Percentiles rank a stretch among this genome's conserved stretches.
These are phyloP conservation scores for Xylaria sp. DNA, from an alignment of 2,329 filamentous ascomycete genomes.

Conservation along the genomic window DNA sequence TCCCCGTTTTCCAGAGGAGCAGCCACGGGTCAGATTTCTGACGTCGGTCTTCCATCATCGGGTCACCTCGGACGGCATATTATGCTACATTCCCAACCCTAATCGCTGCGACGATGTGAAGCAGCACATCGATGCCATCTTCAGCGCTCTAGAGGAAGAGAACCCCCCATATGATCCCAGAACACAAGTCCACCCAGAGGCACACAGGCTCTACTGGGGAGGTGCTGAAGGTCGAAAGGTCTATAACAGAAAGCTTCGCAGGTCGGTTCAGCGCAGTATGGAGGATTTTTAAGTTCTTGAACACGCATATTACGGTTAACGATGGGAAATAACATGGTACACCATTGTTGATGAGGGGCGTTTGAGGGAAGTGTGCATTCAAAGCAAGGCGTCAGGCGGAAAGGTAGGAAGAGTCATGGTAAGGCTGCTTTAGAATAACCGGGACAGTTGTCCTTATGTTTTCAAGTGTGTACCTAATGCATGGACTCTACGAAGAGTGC, in stretches of 20 bases:
- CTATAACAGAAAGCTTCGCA: conserved; percentile 83
- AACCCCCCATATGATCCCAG: conserved; percentile 89
- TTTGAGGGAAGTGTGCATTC: conserved; percentile 35
- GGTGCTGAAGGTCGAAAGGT: conserved; percentile 79
- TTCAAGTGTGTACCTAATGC: conserved; percentile 3
- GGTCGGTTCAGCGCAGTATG: conserved; percentile 77
- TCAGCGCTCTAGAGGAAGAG: conserved; percentile 87
- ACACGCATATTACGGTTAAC: not conserved
- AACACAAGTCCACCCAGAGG: conserved; percentile 86
- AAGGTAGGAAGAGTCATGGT: conserved; percentile 10
- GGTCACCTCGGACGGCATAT: conserved; percentile 80
- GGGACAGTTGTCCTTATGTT: conserved; percentile 11
- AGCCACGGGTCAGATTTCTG: conserved; percentile 84
- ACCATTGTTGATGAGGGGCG: conserved; percentile 21
- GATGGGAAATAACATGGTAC: conserved; percentile 26
- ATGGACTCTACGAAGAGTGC: conserved; percentile 4
- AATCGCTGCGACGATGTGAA: conserved; percentile 77
- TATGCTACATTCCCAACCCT: conserved; percentile 79
- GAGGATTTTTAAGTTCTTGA: conserved; percentile 59
- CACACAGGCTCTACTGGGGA: conserved; percentile 89
- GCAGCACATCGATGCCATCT: conserved; percentile 85
- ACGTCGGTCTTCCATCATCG: conserved; percentile 89
- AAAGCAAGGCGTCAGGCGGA: conserved; percentile 34
- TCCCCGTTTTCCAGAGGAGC: conserved; percentile 85
- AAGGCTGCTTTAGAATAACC: conserved; percentile 23